phyloP scores from a whole-genome alignment of 1,139 yeast species.

The Candida buenavistaensis region DNA sequence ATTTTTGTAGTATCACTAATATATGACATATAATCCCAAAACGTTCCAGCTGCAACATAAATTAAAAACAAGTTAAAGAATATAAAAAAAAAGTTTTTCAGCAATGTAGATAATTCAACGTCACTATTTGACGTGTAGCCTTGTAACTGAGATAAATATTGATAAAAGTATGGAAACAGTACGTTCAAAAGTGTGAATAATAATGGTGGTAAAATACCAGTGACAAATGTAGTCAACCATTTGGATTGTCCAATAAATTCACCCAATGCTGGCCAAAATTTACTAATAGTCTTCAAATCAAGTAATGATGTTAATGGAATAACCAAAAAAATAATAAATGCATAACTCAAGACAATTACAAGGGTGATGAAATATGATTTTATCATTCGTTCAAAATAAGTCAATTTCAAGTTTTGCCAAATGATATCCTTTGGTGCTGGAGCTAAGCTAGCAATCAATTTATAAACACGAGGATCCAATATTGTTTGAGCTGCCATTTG shows the following conservation, averaged over 20 bases:
- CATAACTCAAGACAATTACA: constrained; percentile 60
- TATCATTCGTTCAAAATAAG: constrained; percentile 52
- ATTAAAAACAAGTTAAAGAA: constrained; percentile 77
- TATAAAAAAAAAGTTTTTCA: constrained; percentile 75
- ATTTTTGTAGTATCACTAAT: constrained; percentile 74
- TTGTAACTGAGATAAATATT: constrained; percentile 64
- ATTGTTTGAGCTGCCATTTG: constrained; percentile 88
- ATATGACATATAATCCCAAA: constrained; percentile 73
- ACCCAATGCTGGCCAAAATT: constrained; percentile 74
- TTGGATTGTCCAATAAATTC: constrained; percentile 55
- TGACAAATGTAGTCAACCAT: constrained; percentile 71
- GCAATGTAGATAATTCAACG: constrained; percentile 70
- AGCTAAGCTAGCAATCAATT: constrained; percentile 66
- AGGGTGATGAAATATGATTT: constrained; percentile 63
- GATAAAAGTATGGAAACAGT: constrained; percentile 67
- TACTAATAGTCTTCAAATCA: constrained; percentile 67
- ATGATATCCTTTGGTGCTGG: constrained; percentile 82
- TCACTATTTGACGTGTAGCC: constrained; percentile 77
- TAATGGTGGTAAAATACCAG: constrained; percentile 76
- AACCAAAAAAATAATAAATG: constrained; percentile 67
- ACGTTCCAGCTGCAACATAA: constrained; percentile 79
- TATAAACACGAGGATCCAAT: constrained; percentile 73
- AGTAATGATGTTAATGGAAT: constrained; percentile 72
- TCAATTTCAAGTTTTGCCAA: constrained; percentile 70
- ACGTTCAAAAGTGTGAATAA: constrained; percentile 69